Base-by-base conservation (phyloP, 148 eudicot species). In the Pharnaceum exiguum region DNA sequence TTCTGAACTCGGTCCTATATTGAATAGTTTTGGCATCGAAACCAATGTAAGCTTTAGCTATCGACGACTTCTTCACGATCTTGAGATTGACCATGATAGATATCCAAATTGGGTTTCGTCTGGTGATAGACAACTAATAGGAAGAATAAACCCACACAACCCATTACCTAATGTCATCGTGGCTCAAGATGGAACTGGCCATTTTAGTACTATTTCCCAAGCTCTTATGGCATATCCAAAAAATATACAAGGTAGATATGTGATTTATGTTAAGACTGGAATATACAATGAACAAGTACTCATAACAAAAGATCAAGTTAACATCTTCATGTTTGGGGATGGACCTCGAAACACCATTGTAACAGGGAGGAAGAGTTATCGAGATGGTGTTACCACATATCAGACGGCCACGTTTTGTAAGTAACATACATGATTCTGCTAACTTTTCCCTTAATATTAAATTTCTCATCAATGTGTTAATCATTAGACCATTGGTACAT, bases 271-370 rank as follows among this genome's bases (percentile, higher is more conserved):
- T 0, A 85, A 85, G 67, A 79, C 84, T 0, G 96, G 96, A 12
- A 39, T 76, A 8, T 85, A 88, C 10, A 48, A 76, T 12, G 89
- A 88, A 45, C 67, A 78, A 8, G 58, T 88, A 2, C 66, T 60
- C 0, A 51, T 88, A n/a, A 49, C 58, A 0, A 74, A 83, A 67
- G 67, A 75, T 7, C 65, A 67, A 28, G 40, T 60, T 10, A 88
- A 88, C 15, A 48, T 88, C 3, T 78, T 67, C 55, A 85, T 88
- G 82, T 85, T 77, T 47, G 96, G 96, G 32, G 96, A 88, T 73
- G 96, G 96, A 30, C 83, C 88, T 3, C 59, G 75, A 6, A 73
- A 33, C 38, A 79, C 96, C 2, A 74, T 88, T 30, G 73, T 88
- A 7, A 82, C 82, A 0, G 86, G 89, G 16, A 65, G 48, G 1